Evolutionary conservation across 192 early-diverging fungal species (phyloP), one percentile per base, ranked within the genome.

Genomic region (Backusella australiensis): DNA sequence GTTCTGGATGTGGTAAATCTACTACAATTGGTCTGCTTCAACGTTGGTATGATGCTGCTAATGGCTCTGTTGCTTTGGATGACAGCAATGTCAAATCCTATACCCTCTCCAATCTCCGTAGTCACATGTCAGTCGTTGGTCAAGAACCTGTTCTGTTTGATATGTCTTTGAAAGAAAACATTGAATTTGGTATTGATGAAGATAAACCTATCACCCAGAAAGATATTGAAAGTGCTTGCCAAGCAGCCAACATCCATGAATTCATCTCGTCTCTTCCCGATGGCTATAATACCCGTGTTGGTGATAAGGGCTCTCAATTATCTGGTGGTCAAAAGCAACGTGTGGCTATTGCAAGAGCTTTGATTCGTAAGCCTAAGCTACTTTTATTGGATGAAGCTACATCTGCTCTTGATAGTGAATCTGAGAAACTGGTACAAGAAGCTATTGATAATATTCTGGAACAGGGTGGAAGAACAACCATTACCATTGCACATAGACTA

Each of bases 141-240:
- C 97, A 98, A 81, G 96, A 97, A 85, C 97, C 97, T 7, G 90
- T 94, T 69, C 81, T 98, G 49, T 97, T 97, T 80, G 94, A 96
- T 83, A 84, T 94, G 79, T 87, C 91, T 21, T 91, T 98, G 72
- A 86, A 86, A 38, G 95, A 97, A 21, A 98, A 98, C 88, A 97
- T 98, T 72, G 84, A 85, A 8, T 97, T 94, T 79, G 92, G 90
- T 32, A 77, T 84, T 0, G 83, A 86, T 15, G 81, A 77, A 4
- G 82, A 79, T 19, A 56, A 23, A 3, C 76, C 80, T 21, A 77
- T 80, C 5, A 81, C 92, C 2, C 81, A 88, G 68, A 75, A 82
- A 42, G 87, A 92, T 70, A 84, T 94, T 23, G 87, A 89, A 76
- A 75, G 63, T 3, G 91, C 83, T 5, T 87, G 78, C 44, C 81